A percentile compares a stretch with the other conserved stretches of the same genome.
Evolutionary conservation across 2,329 filamentous ascomycete species (phyloP).

Genomic region (Plenodomus lindquistii): DNA sequence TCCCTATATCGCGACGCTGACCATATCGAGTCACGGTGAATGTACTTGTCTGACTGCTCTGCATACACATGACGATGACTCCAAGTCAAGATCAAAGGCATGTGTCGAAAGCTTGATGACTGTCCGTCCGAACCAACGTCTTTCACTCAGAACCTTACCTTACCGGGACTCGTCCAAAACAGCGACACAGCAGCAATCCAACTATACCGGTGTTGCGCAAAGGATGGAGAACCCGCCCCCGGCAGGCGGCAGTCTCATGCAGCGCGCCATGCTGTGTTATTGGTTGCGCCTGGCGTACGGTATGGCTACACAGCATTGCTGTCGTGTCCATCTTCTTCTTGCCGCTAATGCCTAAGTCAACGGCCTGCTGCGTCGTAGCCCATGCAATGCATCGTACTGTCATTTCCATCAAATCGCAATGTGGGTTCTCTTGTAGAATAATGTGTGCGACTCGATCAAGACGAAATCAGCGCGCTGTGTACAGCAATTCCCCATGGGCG

Average conservation of each 20-base stretch:
- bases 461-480: background rate
- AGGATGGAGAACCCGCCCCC: constrained; percentile 5
- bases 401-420: background rate
- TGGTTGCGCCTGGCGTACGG: constrained; percentile 15
- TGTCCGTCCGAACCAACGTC: background rate
- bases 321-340: background rate
- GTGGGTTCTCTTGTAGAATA: background rate
- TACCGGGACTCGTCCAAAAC: constrained; percentile 7
- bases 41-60: background rate
- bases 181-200: constrained; percentile 5
- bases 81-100: background rate
- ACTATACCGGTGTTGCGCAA: too few species aligned
- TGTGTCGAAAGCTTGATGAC: too few species aligned
- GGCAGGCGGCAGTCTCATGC: constrained; percentile 11
- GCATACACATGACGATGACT: background rate
- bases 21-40: background rate
- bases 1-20: background rate
- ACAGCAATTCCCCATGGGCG: background rate
- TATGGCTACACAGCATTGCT: constrained; percentile 16
- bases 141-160: background rate
- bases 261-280: constrained; percentile 20
- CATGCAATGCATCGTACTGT: background rate
- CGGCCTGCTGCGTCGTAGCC: background rate
- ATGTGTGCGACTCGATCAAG: background rate
- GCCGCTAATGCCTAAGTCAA: background rate